Conservation (phyloP, 2,329 filamentous ascomycete species). For the Sporothrix luriei region DNA sequence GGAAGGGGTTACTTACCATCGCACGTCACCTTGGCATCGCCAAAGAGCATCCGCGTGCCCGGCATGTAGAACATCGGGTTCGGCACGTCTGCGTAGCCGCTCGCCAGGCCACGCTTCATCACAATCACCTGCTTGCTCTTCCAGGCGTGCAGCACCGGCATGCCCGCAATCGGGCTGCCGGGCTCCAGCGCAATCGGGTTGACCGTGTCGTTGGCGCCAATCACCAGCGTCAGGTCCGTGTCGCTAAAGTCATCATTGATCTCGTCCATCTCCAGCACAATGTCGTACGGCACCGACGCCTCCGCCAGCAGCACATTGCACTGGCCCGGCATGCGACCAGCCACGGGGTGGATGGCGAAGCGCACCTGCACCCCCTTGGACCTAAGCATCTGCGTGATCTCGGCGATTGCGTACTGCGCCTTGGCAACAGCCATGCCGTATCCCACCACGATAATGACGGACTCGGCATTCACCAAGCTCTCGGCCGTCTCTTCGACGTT, state of each 20-base stretch:
- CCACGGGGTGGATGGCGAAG: conserved; percentile 88
- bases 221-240: conserved; percentile 84
- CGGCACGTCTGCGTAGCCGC: conserved; percentile 85
- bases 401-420: conserved; percentile 85
- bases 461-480: conserved; percentile 72
- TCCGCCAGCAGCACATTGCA: conserved; percentile 90
- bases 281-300: conserved; percentile 85
- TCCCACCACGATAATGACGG: conserved; percentile 85
- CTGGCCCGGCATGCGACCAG: conserved; percentile 89
- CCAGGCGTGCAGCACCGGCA: conserved; percentile 91
- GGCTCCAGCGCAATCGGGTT: conserved; percentile 87
- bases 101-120: conserved; percentile 90
- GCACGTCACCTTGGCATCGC: conserved; percentile 81
- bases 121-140: conserved; percentile 92
- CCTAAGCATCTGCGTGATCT: conserved; percentile 75
- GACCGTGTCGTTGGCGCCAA: conserved; percentile 90
- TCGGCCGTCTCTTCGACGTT: conserved; percentile 81
- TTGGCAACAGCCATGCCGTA: conserved; percentile 96
- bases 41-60: conserved; percentile 87
- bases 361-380: conserved; percentile 76
- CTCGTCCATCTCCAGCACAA: conserved; percentile 93
- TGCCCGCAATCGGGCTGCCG: conserved; percentile 82
- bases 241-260: conserved; percentile 90
- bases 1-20: conserved; percentile 60
- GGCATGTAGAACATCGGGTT: conserved; percentile 96